Conservation (phyloP, 345 rosid genomes). For the Cardamine resedifolia region DNA sequence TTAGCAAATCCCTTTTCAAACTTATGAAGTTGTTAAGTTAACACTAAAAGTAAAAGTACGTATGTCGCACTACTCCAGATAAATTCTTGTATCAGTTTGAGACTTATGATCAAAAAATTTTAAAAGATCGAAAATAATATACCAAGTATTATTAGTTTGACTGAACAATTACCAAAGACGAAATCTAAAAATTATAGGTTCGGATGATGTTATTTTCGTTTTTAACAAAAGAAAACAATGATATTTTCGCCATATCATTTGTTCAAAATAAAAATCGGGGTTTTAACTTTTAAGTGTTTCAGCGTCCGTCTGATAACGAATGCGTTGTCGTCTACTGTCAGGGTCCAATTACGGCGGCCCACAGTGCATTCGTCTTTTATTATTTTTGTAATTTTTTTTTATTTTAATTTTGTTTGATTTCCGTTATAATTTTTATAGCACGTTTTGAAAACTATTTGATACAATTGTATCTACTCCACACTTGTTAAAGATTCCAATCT, state of each 20-base stretch:
- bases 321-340: not conserved
- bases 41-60: not conserved
- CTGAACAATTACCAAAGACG: too few species aligned
- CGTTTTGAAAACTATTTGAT: conserved; percentile 25
- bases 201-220: too few species aligned
- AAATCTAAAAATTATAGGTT: too few species aligned
- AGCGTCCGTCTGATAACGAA: not conserved
- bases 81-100: not conserved
- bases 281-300: not conserved
- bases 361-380: conserved; percentile 4
- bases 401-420: not conserved
- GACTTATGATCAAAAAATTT: not conserved
- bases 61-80: not conserved
- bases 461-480: conserved; percentile 24
- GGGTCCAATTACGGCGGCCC: conserved; percentile 21
- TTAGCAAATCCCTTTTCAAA: too few species aligned
- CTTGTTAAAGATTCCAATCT: not conserved
- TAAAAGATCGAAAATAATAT: too few species aligned
- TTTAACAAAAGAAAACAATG: not conserved
- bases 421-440: conserved; percentile 23
- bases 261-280: not conserved
- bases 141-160: too few species aligned
- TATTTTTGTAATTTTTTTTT: not conserved
- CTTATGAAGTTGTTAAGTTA: not conserved
- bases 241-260: not conserved